Evolutionary conservation across 2,329 filamentous ascomycete species (phyloP).

Genomic region (Diaporthe amygdali): DNA sequence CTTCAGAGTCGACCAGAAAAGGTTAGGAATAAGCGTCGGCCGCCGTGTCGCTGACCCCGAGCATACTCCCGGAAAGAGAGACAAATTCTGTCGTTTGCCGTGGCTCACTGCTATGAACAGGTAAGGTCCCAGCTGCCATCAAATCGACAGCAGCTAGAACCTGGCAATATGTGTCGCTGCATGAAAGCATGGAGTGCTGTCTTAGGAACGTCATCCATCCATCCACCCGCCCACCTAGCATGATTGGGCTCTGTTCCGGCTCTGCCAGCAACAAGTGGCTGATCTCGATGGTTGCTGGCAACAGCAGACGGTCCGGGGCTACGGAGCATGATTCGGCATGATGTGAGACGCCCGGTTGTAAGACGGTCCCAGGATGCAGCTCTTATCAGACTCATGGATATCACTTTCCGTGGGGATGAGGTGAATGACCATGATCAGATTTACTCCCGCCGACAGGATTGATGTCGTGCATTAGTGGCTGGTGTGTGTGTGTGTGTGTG

Average conservation of each 20-base stretch:
- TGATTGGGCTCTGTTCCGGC: not conserved
- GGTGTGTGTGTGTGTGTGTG: no score
- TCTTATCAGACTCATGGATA: not conserved
- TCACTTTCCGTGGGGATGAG: not conserved
- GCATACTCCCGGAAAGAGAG: not conserved
- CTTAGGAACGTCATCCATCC: not conserved
- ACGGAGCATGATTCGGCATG: conserved; percentile 8
- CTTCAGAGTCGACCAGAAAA: not conserved
- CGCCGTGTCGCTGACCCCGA: not conserved
- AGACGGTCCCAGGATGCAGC: conserved; percentile 9
- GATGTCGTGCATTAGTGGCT: no score
- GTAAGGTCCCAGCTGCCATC: not conserved
- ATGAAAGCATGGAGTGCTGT: not conserved
- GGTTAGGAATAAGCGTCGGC: not conserved
- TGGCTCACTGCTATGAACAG: not conserved
- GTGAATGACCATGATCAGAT: not conserved
- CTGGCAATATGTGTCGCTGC: not conserved
- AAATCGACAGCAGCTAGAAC: not conserved
- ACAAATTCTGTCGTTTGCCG: not conserved
- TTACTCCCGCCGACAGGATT: not conserved
- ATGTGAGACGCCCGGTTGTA: conserved; percentile 11
- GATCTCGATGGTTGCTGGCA: not conserved
- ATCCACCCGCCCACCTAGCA: not conserved
- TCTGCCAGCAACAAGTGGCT: not conserved
- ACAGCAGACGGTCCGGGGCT: not conserved